A percentile compares a stretch with the other conserved stretches of the same genome.
Evolutionary conservation across 2,329 filamentous ascomycete species (phyloP).

Genomic region (Dactylonectria estremocensis): DNA sequence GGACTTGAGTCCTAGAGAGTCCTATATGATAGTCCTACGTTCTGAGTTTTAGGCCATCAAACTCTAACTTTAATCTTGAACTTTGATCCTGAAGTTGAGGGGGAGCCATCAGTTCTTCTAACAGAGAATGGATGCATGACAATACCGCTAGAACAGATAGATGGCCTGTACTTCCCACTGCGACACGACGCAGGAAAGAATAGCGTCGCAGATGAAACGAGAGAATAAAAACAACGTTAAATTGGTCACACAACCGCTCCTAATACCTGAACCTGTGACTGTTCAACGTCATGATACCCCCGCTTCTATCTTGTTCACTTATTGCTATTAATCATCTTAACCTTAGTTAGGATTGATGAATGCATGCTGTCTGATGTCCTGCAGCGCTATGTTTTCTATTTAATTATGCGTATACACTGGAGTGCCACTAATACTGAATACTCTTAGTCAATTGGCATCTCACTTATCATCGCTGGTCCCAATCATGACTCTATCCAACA

Average conservation of each 20-base stretch:
- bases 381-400: constrained; percentile 3
- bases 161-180: constrained; percentile 6
- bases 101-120: too few species aligned
- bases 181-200: not conserved
- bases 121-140: too few species aligned
- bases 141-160: constrained; percentile 7
- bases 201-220: constrained; percentile 5
- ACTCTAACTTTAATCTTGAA: too few species aligned
- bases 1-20: too few species aligned
- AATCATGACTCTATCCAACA: constrained; percentile 12
- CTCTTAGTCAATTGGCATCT: not conserved
- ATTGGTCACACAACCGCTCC: not conserved
- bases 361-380: not conserved
- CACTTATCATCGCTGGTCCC: constrained; percentile 5
- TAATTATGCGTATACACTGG: constrained; percentile 10
- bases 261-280: not conserved
- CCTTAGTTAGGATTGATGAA: not conserved
- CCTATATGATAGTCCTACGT: too few species aligned
- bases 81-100: too few species aligned
- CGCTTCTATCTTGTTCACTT: too few species aligned
- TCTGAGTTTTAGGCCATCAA: too few species aligned
- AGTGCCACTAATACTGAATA: constrained; percentile 4
- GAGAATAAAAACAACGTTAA: constrained; percentile 6
- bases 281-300: not conserved
- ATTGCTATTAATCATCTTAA: not conserved